Base-by-base conservation (phyloP, 2,329 filamentous ascomycete genomes). In the Neospermospora avenae region DNA sequence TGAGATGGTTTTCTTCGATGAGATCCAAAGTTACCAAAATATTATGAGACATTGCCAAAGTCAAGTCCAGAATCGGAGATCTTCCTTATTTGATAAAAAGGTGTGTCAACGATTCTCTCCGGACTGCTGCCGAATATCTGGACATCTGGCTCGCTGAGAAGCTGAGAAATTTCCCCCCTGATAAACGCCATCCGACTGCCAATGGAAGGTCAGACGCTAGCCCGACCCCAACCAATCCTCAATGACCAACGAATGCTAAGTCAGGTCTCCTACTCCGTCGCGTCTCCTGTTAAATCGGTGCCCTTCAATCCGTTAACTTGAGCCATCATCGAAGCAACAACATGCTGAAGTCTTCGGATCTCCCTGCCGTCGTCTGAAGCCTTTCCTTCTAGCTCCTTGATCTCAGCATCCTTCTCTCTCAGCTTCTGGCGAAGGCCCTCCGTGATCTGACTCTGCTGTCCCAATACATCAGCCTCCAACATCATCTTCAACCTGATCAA, bases 401-500 rank as follows among this genome's bases (percentile, higher is more conserved):
- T 37, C 6, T 35, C 35, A 11, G 28, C 28, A 5, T 51, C 31
- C 51, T 54, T 39, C 35, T 28, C 6, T 31, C 51, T 54, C 35
- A 54, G 35, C 13, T 54, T 20, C 37, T 42, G 20, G 4, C 35
- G 37, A 16, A 25, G 24, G 35, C 20, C 25, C 18, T 54, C 51
- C 13, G 41, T 41, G 20, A 41, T n/a, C 35, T 42, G 34, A 18
- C 20, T 42, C n/a, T 28, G 22, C 35, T 41, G 41, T n/a, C 35
- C 51, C 16, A 54, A 41, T 35, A 42, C 28, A 20, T 54, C 51
- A 42, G 51, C 51, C 51, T 54, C 51, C 8, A 54, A 13, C 35
- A 41, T 54, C 7, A 4, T 20, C 51, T 42, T 54, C 22, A 42
- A 14, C 13, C 28, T 54, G 3, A 31, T 7, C n/a, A 54, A 20